These are phyloP conservation scores for Pugionium dolabratum DNA, from an alignment of 345 rosid genomes.

Conservation along the genomic window DNA sequence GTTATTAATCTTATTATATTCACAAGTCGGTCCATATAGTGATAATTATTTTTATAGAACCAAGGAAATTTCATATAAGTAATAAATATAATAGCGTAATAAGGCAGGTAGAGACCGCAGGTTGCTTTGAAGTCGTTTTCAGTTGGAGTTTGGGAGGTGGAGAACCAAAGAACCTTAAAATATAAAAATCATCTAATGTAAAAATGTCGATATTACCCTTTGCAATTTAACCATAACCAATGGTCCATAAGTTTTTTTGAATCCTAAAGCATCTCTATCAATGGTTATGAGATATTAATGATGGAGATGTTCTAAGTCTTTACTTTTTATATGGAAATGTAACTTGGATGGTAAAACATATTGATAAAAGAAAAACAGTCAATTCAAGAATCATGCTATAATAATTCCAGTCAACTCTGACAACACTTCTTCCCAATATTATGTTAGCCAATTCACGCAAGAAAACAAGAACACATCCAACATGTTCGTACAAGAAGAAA, in stretches of 20 bases:
- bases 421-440: slow-evolving; percentile 29
- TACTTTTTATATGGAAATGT: slow-evolving; percentile 21
- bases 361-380: slow-evolving; percentile 4
- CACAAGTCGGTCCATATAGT: slow-evolving; percentile 37
- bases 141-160: slow-evolving; percentile 46
- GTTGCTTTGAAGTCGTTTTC: slow-evolving; percentile 93
- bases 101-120: slow-evolving; percentile 71
- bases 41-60: slow-evolving; percentile 18
- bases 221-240: no score
- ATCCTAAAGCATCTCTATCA: no score
- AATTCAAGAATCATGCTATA: slow-evolving; percentile 30
- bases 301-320: no score
- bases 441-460: slow-evolving; percentile 29
- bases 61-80: slow-evolving; percentile 10
- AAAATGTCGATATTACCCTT: slow-evolving; percentile 53
- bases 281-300: no score
- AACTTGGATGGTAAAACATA: slow-evolving; percentile 14
- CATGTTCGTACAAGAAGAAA: slow-evolving; percentile 34
- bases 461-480: slow-evolving; percentile 33
- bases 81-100: slow-evolving; percentile 35
- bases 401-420: slow-evolving; percentile 40
- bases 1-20: slow-evolving; percentile 18
- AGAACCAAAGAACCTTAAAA: slow-evolving; percentile 62
- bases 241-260: no score
- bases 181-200: slow-evolving; percentile 18